A percentile compares a stretch with the other conserved stretches of the same genome.
Evolutionary conservation across 2,329 filamentous ascomycete species (phyloP).

Genomic region (Microcyclosporella mali): DNA sequence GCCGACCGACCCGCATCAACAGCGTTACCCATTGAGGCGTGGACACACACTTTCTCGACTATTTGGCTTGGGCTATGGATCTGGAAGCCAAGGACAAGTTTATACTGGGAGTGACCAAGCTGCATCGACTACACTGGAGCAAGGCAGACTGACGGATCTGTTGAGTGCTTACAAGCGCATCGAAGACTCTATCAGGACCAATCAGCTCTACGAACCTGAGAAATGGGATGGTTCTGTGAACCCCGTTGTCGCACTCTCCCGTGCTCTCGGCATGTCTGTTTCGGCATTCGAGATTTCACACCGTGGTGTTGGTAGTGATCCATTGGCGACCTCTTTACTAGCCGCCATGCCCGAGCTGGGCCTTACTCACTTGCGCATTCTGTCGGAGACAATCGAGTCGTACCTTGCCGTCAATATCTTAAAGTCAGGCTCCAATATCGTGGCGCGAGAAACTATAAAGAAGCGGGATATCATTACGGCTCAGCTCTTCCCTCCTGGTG

Average conservation of each 20-base stretch:
- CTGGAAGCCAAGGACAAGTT: slow-evolving; percentile 2
- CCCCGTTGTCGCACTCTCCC: slow-evolving; percentile 22
- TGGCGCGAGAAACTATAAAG: slow-evolving; percentile 20
- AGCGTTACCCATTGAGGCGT: slow-evolving; percentile 12
- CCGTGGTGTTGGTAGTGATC: slow-evolving; percentile 66
- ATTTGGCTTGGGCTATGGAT: slow-evolving; percentile 11
- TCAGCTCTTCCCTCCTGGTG: slow-evolving; percentile 27
- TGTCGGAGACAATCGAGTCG: slow-evolving; percentile 81
- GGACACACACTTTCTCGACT: slow-evolving; percentile 13
- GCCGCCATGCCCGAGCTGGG: slow-evolving; percentile 78
- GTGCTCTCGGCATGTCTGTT: slow-evolving; percentile 72
- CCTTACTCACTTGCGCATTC: slow-evolving; percentile 77
- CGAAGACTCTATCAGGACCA: slow-evolving; percentile 49
- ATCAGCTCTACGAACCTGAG: slow-evolving; percentile 35
- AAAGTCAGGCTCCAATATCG: slow-evolving; percentile 45
- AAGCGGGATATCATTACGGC: slow-evolving; percentile 26
- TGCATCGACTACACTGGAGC: slow-evolving; percentile 8
- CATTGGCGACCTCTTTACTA: slow-evolving; percentile 61
- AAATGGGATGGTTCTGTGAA: slow-evolving; percentile 7
- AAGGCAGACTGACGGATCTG: slow-evolving; percentile 31
- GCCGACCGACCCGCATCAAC: slow-evolving; percentile 12
- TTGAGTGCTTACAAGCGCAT: slow-evolving; percentile 51
- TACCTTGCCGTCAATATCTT: slow-evolving; percentile 74
- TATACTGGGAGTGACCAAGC: background rate
- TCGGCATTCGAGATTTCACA: slow-evolving; percentile 87